Conservation (phyloP, 306 rosid species). For the Prunus mira region DNA sequence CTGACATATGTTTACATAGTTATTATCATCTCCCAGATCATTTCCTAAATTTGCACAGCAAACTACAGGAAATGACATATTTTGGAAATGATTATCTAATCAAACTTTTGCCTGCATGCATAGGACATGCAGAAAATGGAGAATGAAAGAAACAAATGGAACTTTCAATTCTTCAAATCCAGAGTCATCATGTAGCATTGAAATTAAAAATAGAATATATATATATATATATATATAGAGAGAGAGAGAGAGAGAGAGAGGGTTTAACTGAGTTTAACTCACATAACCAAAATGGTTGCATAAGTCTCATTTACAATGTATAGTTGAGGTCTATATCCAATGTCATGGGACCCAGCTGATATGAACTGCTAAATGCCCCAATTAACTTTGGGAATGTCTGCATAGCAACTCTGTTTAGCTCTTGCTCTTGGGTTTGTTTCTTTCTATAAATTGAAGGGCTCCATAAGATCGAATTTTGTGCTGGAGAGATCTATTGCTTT, state of each 20-base stretch:
- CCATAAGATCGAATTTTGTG: not conserved
- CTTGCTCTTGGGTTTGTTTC: not conserved
- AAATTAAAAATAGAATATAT: not conserved
- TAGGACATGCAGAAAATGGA: not conserved
- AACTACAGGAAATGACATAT: too few relatives aligned
- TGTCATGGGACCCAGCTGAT: not conserved
- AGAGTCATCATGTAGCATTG: not conserved
- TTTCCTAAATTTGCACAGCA: not conserved
- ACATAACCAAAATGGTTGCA: not conserved
- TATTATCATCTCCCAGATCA: not conserved
- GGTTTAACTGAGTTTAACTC: not conserved
- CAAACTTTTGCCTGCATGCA: not conserved
- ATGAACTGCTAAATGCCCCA: not conserved
- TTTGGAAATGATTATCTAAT: not conserved
- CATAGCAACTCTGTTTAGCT: not conserved
- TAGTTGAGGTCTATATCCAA: not conserved
- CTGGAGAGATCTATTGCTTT: conserved; percentile 1
- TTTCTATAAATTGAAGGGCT: not conserved
- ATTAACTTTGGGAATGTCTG: not conserved
- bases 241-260: too few relatives aligned
- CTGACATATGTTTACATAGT: too few relatives aligned
- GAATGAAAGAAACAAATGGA: not conserved
- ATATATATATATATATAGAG: too few relatives aligned
- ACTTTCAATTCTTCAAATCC: not conserved
- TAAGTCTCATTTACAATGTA: not conserved